Conservation (phyloP, 495 filamentous ascomycete genomes). For the Penicillium coffeae region DNA sequence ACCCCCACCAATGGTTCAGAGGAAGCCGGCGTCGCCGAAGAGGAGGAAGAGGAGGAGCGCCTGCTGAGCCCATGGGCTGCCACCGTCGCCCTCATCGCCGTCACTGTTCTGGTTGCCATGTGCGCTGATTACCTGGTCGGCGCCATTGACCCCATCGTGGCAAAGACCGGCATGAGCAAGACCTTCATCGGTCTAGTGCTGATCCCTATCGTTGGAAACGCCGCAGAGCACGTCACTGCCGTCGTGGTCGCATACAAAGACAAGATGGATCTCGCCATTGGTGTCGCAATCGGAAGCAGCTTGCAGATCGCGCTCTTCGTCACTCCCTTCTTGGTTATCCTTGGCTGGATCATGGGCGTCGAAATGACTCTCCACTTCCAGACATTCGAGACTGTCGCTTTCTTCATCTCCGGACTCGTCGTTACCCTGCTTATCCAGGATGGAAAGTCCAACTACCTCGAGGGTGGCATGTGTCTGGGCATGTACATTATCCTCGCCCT, state of each 20-base stretch:
- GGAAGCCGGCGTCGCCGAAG: conserved; percentile 29
- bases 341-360: conserved; percentile 82
- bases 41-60: conserved; percentile 52
- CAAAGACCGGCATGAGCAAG: conserved; percentile 81
- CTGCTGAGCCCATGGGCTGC: conserved; percentile 72
- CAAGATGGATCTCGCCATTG: conserved; percentile 97
- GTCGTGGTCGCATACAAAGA: conserved; percentile 87
- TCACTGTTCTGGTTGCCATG: conserved; percentile 80
- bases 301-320: conserved; percentile 95
- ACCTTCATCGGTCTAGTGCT: conserved; percentile 95
- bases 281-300: conserved; percentile 87
- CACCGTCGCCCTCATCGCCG: conserved; percentile 62
- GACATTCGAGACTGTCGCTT: conserved; percentile 88
- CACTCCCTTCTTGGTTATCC: conserved; percentile 83
- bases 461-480: conserved; percentile 83
- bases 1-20: conserved; percentile 40
- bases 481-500: conserved; percentile 83
- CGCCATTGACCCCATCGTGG: conserved; percentile 85
- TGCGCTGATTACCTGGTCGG: conserved; percentile 93
- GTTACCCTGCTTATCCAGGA: conserved; percentile 92
- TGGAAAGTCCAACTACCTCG: conserved; percentile 92
- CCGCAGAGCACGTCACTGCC: conserved; percentile 94
- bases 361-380: conserved; percentile 93
- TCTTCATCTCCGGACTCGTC: conserved; percentile 83
- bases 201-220: conserved; percentile 96